Evolutionary conservation across 2,329 filamentous ascomycete genomes (phyloP).

Genomic region (Aspergillus fumigatiaffinis): DNA sequence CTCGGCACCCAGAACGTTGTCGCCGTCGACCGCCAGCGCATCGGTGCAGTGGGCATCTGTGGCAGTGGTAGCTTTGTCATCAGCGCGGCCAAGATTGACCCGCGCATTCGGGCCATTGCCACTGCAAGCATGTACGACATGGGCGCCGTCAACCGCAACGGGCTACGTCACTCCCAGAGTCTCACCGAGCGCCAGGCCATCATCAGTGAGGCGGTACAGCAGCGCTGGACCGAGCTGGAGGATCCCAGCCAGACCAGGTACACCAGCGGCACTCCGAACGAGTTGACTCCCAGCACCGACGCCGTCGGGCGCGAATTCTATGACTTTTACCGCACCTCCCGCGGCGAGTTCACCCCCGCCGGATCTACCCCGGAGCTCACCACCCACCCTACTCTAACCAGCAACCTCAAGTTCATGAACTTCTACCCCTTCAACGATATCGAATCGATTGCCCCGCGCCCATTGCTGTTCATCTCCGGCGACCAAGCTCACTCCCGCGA

Average conservation of each 20-base stretch:
- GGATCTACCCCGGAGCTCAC: slow-evolving; percentile 8
- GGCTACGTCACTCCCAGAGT: slow-evolving; percentile 9
- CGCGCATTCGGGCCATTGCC: slow-evolving; percentile 16
- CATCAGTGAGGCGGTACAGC: slow-evolving; percentile 11
- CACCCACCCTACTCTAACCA: slow-evolving; percentile 29
- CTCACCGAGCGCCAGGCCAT: slow-evolving; percentile 11
- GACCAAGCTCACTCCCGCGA: slow-evolving; percentile 10
- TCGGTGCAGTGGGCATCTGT: slow-evolving; percentile 27
- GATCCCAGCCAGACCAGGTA: too few species aligned
- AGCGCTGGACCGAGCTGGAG: slow-evolving; percentile 6
- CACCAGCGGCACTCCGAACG: slow-evolving; percentile 17
- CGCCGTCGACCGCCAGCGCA: slow-evolving; percentile 21
- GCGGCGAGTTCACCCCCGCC: neutral
- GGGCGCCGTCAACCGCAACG: slow-evolving; percentile 9
- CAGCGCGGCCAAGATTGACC: slow-evolving; percentile 33
- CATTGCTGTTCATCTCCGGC: slow-evolving; percentile 22
- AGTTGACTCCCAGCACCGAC: slow-evolving; percentile 17
- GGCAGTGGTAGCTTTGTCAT: slow-evolving; percentile 25
- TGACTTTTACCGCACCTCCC: slow-evolving; percentile 31
- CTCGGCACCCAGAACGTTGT: slow-evolving; percentile 13
- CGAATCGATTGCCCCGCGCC: slow-evolving; percentile 20
- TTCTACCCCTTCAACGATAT: slow-evolving; percentile 21
- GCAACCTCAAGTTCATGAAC: slow-evolving; percentile 27
- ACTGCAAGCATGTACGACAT: slow-evolving; percentile 15
- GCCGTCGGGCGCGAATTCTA: slow-evolving; percentile 26